Conservation (phyloP, 768 basidiomycete genomes). For the Punctularia strigosozonata region DNA sequence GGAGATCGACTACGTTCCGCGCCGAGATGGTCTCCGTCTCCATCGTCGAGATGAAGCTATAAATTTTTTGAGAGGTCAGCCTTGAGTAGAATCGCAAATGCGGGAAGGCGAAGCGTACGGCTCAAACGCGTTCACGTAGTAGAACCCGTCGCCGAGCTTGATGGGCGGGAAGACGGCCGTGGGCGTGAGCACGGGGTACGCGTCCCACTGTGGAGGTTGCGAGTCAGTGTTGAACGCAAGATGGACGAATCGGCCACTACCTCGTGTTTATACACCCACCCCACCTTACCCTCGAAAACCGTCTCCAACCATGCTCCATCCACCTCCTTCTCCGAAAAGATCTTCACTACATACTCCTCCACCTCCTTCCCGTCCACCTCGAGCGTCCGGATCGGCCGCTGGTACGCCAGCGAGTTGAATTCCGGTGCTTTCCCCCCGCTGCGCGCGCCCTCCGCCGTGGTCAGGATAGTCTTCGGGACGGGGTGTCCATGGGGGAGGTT, state of each 20-base stretch:
- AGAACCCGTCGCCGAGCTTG: conserved; percentile 66
- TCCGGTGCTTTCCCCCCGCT: conserved; percentile 51
- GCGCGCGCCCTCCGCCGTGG: conserved; percentile 50
- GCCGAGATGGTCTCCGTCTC: conserved; percentile 83
- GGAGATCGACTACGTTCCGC: conserved; percentile 72
- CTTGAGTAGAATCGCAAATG: conserved; percentile 3
- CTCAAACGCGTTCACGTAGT: conserved; percentile 90
- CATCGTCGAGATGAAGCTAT: conserved; percentile 88
- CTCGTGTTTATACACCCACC: conserved; percentile 80
- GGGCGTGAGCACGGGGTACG: conserved; percentile 66
- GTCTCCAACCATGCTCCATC: conserved; percentile 58
- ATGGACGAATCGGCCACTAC: too few species aligned
- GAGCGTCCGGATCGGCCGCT: too few species aligned
- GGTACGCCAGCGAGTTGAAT: conserved; percentile 84
- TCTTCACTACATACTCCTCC: conserved; percentile 69
- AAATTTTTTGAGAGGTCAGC: conserved; percentile 1
- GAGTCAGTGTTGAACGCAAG: too few species aligned
- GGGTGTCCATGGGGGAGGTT: conserved; percentile 29
- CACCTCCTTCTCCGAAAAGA: conserved; percentile 62
- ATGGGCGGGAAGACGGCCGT: conserved; percentile 63
- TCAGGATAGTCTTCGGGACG: conserved; percentile 59
- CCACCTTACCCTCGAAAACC: conserved; percentile 54
- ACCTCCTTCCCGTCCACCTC: conserved; percentile 21
- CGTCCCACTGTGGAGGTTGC: too few species aligned
- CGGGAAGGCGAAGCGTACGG: conserved; percentile 38